Base-by-base conservation (phyloP, 768 basidiomycete genomes). In the Phylloporus arenicola region DNA sequence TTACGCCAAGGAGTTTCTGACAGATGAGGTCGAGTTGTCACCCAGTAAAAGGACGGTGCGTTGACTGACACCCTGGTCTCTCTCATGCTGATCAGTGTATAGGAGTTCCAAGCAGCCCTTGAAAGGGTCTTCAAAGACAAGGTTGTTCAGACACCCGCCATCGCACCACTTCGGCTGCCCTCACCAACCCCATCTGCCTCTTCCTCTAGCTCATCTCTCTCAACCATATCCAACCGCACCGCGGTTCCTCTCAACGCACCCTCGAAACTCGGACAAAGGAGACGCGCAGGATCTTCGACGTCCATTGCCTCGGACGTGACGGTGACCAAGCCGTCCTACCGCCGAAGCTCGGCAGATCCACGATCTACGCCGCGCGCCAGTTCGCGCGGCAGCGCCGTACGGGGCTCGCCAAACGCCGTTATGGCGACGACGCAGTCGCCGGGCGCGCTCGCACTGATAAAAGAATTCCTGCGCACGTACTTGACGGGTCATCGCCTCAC, bases 1-100 rank as follows among this genome's bases (percentile, higher is more conserved):
- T 17, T 88, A 89, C 58, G 86, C 84, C 14, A 75, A 71, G 45
- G 87, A 88, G 55, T 91, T 90, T 61, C 61, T 92, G 51, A 72
- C 78, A 35, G 86, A 86, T 56, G 89, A 92, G 61, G 71, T 71
- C 22, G 86, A 91, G 59, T 71, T 92, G 24, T 57, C 75, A 16
- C 56, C 63, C 2, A 68, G 72, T 17, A 70, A 65, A 44, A 74
- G 80, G 67, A 71, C 77, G 71, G 89, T 89, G 60, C 47, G 71
- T 65, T 34, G 14, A 30, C 11, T 39, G 39, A 25, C 24, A 25
- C 35, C 0, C 8, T 38, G 0, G 8, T 31, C 22, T 43, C 14
- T 1, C 30, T 25, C 11, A 9, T 48, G 45, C 25, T 69, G 29
- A 63, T 39, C 13, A 17, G 29, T 35, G 31, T 43, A 16, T 47